Conservation (phyloP, 345 rosid species). For the Eucalyptus polyanthemos region DNA sequence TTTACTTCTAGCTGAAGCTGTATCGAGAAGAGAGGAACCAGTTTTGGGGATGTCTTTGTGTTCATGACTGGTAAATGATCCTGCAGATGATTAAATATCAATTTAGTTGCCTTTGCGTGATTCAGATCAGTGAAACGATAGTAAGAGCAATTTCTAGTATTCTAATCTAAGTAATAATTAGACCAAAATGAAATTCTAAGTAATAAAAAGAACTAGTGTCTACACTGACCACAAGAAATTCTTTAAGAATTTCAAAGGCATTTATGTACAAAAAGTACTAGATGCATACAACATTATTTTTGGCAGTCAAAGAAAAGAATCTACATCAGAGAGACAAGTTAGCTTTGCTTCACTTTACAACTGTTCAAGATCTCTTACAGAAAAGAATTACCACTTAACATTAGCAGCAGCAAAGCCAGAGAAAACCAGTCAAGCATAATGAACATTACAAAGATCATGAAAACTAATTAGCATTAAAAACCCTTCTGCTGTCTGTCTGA, state of each 20-base stretch:
- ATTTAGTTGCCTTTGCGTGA: background rate
- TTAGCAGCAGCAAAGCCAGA: background rate
- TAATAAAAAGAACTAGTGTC: background rate
- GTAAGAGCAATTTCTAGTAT: background rate
- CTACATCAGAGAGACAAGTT: background rate
- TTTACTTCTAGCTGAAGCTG: background rate
- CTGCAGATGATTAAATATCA: background rate
- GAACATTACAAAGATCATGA: background rate
- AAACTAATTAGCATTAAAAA: background rate
- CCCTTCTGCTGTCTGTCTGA: background rate
- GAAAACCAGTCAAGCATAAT: background rate
- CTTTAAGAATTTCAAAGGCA: background rate
- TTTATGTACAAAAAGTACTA: background rate
- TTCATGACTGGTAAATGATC: background rate
- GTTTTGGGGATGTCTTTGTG: background rate
- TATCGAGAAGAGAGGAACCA: background rate
- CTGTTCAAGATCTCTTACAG: background rate
- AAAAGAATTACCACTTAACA: background rate
- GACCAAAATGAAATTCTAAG: background rate
- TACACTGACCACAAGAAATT: background rate
- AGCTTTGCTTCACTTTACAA: background rate
- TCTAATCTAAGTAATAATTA: background rate
- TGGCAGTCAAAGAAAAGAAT: background rate
- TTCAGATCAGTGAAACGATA: background rate
- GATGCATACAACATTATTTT: background rate